Conservation (phyloP, 192 early-diverging fungal species). For the Linnemannia hyalina region DNA sequence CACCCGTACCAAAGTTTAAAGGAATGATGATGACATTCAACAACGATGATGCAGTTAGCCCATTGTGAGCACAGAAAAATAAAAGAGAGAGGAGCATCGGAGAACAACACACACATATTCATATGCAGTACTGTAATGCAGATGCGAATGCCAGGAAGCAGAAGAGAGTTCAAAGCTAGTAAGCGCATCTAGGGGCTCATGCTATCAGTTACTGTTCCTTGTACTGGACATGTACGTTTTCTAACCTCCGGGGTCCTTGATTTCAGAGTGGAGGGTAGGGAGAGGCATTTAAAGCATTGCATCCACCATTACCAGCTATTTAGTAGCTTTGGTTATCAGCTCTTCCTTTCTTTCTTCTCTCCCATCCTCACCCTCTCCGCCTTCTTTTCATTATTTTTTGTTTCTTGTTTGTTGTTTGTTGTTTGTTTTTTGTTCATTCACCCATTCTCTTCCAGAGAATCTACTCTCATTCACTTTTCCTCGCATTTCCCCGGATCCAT, state of each 20-base stretch:
- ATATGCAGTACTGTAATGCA: neutral
- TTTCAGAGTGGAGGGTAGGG: neutral
- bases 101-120: neutral
- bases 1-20: neutral
- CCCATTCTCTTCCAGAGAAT: too few relatives aligned
- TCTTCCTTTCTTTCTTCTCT: neutral
- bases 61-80: neutral
- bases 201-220: neutral
- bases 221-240: neutral
- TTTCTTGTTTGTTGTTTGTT: neutral
- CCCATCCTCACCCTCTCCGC: neutral
- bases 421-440: neutral
- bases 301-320: neutral
- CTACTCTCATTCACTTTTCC: neutral
- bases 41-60: neutral
- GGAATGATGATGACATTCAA: neutral
- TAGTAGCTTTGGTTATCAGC: neutral
- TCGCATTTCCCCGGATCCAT: neutral
- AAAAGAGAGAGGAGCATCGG: neutral
- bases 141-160: neutral
- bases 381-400: neutral
- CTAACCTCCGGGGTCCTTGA: neutral
- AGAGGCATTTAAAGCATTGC: neutral
- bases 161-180: neutral
- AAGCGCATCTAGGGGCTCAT: neutral